These are phyloP conservation scores for Larix kaempferi DNA, from an alignment of 75 land plant genomes.

Conservation along the genomic window DNA sequence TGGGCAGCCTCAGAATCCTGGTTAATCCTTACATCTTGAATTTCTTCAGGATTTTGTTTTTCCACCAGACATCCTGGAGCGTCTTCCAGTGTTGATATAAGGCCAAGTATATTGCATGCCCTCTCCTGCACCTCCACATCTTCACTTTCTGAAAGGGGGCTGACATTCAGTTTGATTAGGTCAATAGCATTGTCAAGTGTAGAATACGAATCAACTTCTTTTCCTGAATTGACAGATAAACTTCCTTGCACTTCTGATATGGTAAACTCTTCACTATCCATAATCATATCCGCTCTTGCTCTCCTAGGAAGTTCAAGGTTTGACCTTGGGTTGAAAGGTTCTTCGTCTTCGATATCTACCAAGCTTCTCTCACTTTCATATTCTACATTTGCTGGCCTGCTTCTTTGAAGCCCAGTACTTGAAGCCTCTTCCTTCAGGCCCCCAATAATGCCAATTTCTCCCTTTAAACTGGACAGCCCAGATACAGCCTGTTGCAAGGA, in stretches of 20 bases:
- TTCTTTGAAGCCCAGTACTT: not conserved
- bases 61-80: slow-evolving; percentile 6
- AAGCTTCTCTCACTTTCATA: slow-evolving; percentile 1
- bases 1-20: slow-evolving; percentile 18
- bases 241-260: not conserved
- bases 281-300: not conserved
- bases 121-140: slow-evolving; percentile 87
- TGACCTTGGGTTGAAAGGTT: slow-evolving; percentile 10
- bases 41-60: slow-evolving; percentile 11
- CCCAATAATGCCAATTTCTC: not conserved
- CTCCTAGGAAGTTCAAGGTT: not conserved
- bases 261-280: not conserved
- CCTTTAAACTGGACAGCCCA: not conserved
- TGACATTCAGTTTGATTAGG: slow-evolving; percentile 47
- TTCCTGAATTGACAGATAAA: slow-evolving; percentile 11
- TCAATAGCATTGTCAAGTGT: slow-evolving; percentile 32
- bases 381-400: not conserved
- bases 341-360: slow-evolving; percentile 8
- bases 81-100: slow-evolving; percentile 37
- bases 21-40: not conserved
- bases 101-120: slow-evolving; percentile 65
- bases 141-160: slow-evolving; percentile 43
- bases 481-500: too few species aligned
- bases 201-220: slow-evolving; percentile 12
- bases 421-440: not conserved